Base-by-base conservation (phyloP, 148 eudicot species). In the Drosera capensis region DNA sequence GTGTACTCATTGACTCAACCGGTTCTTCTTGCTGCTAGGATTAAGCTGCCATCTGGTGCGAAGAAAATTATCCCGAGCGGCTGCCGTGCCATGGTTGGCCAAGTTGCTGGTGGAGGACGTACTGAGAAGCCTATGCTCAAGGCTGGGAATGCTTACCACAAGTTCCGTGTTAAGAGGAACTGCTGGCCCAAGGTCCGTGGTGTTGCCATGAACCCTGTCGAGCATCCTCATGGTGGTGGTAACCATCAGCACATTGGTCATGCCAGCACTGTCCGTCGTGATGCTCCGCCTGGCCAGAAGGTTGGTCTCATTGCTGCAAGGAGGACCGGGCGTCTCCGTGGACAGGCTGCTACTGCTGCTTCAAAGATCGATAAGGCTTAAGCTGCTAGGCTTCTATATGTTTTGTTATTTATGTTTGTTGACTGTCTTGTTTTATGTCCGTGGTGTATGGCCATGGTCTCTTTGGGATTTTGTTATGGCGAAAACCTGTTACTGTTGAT, bases 221-320 rank as follows among this genome's bases (percentile, higher is more conserved):
- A 67, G 63, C 71, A 67, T 67, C 71, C 71, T 14, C 71, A 67
- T 17, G 71, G 71, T 16, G 71, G 71, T 25, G 71, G 71, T 67
- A 67, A 67, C 67, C 71, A 67, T 46, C 71, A 67, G 49, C 71
- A 67, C 29, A 67, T 67, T 51, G 71, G 71, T 56, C 71, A 67
- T 16, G 71, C 71, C 51, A 51, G 59, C 60, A 67, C 71, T 19
- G 67, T 61, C 17, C 62, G 71, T 17, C 45, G 71, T 38, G 71
- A 67, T 42, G 71, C 71, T 12, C 71, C 71, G 25, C 71, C 67
- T 1, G 71, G 71, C 25, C 67, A 61, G 40, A 67, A 67, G 51
- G 71, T 67, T 36, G 71, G 71, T 67, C 71, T 67, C 38, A 67
- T 67, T 52, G 71, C 71, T 37, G 71, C 71, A 31, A 57, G 63